phyloP scores from a whole-genome alignment of 139 green algal genomes.

The Diplosphaera chodatii region DNA sequence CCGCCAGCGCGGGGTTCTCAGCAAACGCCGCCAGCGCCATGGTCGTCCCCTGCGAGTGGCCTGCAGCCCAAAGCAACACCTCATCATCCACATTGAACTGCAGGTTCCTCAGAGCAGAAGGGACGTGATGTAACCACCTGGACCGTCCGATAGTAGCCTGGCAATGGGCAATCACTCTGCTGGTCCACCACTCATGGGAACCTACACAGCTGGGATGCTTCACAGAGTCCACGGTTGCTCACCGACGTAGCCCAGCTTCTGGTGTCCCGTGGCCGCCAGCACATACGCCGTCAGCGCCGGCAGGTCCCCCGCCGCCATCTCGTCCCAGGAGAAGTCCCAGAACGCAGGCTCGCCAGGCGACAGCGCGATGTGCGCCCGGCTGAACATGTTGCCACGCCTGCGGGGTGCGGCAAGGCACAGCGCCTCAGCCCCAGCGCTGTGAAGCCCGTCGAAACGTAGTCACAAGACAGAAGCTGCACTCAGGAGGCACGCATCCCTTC shows the following conservation, averaged over 20 bases:
- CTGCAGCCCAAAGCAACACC: background rate
- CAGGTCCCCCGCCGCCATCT: slow-evolving; percentile 63
- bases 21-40: slow-evolving; percentile 49
- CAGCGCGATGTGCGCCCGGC: slow-evolving; percentile 47
- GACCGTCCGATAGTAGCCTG: too few species aligned
- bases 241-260: slow-evolving; percentile 23
- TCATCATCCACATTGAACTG: background rate
- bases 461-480: too few species aligned
- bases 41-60: slow-evolving; percentile 55
- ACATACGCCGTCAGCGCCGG: slow-evolving; percentile 51
- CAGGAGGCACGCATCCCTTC: too few species aligned
- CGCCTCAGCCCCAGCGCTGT: too few species aligned
- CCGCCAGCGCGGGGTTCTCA: slow-evolving; percentile 21
- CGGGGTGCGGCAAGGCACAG: too few species aligned
- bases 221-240: background rate
- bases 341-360: slow-evolving; percentile 29
- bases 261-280: slow-evolving; percentile 27
- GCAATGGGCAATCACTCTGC: too few species aligned
- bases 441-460: too few species aligned
- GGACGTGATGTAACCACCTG: too few species aligned
- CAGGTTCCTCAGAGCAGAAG: too few species aligned
- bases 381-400: slow-evolving; percentile 46
- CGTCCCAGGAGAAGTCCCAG: slow-evolving; percentile 55
- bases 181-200: too few species aligned
- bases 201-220: too few species aligned